These are phyloP conservation scores for Kwoniella bestiolae DNA, from an alignment of 768 basidiomycete genomes.

Conservation along the genomic window DNA sequence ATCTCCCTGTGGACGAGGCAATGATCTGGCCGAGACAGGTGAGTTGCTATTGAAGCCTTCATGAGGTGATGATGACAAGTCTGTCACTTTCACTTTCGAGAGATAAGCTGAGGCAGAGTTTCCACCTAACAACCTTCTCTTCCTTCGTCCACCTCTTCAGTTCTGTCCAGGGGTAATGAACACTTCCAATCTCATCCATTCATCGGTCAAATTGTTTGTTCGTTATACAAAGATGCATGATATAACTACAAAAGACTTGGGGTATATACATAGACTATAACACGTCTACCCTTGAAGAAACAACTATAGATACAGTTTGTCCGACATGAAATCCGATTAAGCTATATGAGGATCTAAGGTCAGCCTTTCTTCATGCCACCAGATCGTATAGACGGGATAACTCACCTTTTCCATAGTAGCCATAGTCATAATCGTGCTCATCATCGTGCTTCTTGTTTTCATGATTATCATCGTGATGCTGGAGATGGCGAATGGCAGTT, in stretches of 20 bases:
- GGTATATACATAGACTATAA: background rate
- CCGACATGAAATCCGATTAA: background rate
- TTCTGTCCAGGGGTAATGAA: too few species aligned
- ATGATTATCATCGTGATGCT: background rate
- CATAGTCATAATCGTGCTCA: background rate
- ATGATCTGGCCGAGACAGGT: too few species aligned
- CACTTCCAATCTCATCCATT: too few species aligned
- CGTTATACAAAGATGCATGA: background rate
- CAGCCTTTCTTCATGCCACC: background rate
- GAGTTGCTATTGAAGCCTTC: too few species aligned
- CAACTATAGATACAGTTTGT: background rate
- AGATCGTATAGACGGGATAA: background rate
- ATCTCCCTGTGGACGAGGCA: too few species aligned
- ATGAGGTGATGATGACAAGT: too few species aligned
- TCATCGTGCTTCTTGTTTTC: background rate
- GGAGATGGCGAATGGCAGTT: too few species aligned
- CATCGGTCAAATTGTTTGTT: too few species aligned
- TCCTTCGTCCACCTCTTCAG: too few species aligned
- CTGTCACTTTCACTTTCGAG: too few species aligned
- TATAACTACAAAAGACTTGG: background rate
- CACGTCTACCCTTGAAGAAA: background rate
- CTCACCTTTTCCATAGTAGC: background rate
- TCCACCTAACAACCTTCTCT: too few species aligned
- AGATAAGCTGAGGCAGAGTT: too few species aligned
- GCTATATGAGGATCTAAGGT: background rate